Evolutionary conservation across 305 asterid species (phyloP).

Genomic region (Fraxinus velutina): DNA sequence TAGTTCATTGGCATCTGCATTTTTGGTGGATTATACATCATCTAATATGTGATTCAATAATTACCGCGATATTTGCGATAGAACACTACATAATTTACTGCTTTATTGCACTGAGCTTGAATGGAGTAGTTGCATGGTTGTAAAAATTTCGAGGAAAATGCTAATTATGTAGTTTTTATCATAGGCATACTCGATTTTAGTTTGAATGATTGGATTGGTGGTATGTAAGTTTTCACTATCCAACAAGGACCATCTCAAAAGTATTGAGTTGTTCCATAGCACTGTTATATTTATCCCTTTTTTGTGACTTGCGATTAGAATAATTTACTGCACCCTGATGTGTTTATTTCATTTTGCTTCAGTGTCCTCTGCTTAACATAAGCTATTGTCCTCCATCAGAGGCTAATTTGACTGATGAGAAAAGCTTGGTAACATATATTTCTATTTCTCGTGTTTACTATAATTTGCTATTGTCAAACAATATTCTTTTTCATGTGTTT

Average conservation of each 20-base stretch:
- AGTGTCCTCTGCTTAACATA: slow-evolving; percentile 88
- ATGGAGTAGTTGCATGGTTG: neutral
- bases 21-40: slow-evolving; percentile 19
- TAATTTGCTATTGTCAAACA: slow-evolving; percentile 8
- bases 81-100: slow-evolving; percentile 4
- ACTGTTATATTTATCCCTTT: neutral
- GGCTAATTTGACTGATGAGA: slow-evolving; percentile 49
- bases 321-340: slow-evolving; percentile 25
- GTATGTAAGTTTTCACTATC: neutral
- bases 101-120: slow-evolving; percentile 15
- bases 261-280: neutral
- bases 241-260: slow-evolving; percentile 9
- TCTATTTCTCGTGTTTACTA: neutral
- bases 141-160: neutral
- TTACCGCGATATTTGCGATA: slow-evolving; percentile 4
- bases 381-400: slow-evolving; percentile 82
- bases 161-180: neutral
- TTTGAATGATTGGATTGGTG: slow-evolving; percentile 5
- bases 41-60: slow-evolving; percentile 9
- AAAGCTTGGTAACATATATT: slow-evolving; percentile 53
- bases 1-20: slow-evolving; percentile 17
- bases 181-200: neutral
- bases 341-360: slow-evolving; percentile 20
- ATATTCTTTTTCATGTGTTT: neutral
- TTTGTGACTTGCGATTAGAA: slow-evolving; percentile 9